A percentile compares a stretch with the other conserved stretches of the same genome.
These are phyloP conservation scores for Neonectria neomacrospora DNA, from an alignment of 2,329 filamentous ascomycete species.

Conservation along the genomic window DNA sequence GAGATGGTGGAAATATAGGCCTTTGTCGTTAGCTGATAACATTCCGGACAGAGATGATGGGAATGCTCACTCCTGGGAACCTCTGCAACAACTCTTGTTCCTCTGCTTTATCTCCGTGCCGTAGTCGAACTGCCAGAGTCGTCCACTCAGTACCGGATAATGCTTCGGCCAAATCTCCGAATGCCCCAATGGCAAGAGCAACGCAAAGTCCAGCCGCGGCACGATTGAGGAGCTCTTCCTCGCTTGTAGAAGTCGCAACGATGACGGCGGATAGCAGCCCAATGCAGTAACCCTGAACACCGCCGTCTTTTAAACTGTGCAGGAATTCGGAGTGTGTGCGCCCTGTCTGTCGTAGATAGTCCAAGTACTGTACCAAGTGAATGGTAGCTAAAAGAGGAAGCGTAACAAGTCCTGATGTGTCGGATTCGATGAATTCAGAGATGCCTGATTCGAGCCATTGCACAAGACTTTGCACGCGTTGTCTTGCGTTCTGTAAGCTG, in stretches of 20 bases:
- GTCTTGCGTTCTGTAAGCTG: conserved; percentile 11
- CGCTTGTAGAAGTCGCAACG: conserved; percentile 25
- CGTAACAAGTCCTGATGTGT: conserved; percentile 23
- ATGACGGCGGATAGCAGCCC: conserved; percentile 31
- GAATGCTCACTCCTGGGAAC: conserved; percentile 15
- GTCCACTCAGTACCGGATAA: conserved; percentile 20
- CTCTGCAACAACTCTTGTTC: conserved; percentile 12
- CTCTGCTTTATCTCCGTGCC: conserved; percentile 6
- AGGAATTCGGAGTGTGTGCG: conserved; percentile 17
- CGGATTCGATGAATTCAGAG: conserved; percentile 19
- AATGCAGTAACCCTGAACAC: conserved; percentile 34
- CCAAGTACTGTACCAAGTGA: conserved; percentile 31
- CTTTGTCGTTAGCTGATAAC: conserved; percentile 4
- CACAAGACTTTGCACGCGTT: conserved; percentile 18
- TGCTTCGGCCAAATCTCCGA: conserved; percentile 26
- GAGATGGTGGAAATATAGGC: conserved; percentile 32
- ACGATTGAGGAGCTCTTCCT: conserved; percentile 23
- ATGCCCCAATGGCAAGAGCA: conserved; percentile 30
- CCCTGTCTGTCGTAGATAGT: conserved; percentile 22
- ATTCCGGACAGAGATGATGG: too few relatives aligned
- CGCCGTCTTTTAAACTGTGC: conserved; percentile 18
- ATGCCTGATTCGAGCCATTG: conserved; percentile 24
- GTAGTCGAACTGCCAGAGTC: conserved; percentile 23
- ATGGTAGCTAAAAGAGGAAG: conserved; percentile 29
- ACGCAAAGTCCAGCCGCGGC: conserved; percentile 25